phyloP scores from a whole-genome alignment of 106 monocot genomes.

The Chionographis japonica region DNA sequence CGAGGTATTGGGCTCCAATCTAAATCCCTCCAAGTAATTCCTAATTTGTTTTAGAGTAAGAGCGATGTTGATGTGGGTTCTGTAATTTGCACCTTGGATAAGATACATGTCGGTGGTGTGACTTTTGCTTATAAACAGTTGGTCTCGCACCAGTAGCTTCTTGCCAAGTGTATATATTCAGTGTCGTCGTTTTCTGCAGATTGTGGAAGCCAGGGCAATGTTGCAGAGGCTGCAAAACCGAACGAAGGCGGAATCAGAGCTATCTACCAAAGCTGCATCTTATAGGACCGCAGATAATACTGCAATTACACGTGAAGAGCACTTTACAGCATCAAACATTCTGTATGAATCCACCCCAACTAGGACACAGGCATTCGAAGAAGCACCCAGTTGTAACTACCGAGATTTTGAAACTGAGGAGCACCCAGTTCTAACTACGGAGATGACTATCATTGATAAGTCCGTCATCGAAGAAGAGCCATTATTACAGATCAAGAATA shows the following conservation, averaged over 20 bases:
- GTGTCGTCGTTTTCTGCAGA: slow-evolving; percentile 8
- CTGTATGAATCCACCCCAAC: background rate
- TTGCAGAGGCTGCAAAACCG: slow-evolving; percentile 30
- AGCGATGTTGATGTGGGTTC: no score
- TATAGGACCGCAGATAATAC: background rate
- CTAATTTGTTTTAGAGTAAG: no score
- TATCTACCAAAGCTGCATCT: background rate
- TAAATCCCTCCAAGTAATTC: no score
- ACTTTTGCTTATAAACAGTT: no score
- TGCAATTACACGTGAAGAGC: background rate
- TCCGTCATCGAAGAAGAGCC: slow-evolving; percentile 30
- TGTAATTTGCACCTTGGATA: no score
- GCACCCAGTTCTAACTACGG: slow-evolving; percentile 10
- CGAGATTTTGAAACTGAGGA: slow-evolving; percentile 38
- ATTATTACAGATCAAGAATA: background rate
- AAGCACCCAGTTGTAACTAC: slow-evolving; percentile 8
- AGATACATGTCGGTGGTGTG: no score
- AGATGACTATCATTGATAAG: slow-evolving; percentile 24
- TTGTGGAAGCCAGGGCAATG: slow-evolving; percentile 52
- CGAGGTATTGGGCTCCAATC: no score
- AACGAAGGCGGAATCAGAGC: slow-evolving; percentile 14
- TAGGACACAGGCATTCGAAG: background rate
- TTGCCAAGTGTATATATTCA: background rate
- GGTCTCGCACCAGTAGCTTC: no score
- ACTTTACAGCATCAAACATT: background rate